Evolutionary conservation across 108 stramenopile genomes (phyloP), one percentile per base, ranked within the genome.

Genomic region (Aurantiochytrium sp.): DNA sequence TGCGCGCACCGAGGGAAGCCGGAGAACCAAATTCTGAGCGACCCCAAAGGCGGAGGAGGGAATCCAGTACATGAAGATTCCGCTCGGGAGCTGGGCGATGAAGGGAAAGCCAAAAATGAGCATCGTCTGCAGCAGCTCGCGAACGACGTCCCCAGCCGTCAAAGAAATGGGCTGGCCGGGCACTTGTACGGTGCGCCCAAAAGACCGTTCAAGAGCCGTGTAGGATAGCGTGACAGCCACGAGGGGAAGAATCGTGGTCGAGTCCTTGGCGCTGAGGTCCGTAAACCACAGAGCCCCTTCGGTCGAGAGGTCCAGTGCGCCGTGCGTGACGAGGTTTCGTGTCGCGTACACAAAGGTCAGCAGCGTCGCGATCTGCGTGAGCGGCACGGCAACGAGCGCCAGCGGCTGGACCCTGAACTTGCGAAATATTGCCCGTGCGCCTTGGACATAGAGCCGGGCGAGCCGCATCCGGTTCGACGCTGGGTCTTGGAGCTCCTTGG

Each of bases 11-110:
- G 59, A 65, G 24, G 59, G 59, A 30, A 65, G 59, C 27, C 2
- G 15, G 32, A 65, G 27, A 65, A 65, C 1, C 15, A 19, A 24
- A 19, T 34, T 65, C 24, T 65, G 59, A 12, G 22, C 15, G 59
- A 34, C 8, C 12, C 59, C 59, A 65, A 65, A 65, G 32, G 34
- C 27, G 22, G 59, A 65, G 10, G 59, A 81, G 6, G 73, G 73
- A n/a, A 81, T 81, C 73, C 73, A 81, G 73, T 81, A 81, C 39
- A 81, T 41, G 4, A 81, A 81, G 2, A 81, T 4, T 81, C 73
- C 73, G n/a, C 42, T 48, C 2, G 73, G 73, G 19, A 81, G 45
- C 32, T 81, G 73, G 6, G 73, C 39, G 12, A 81, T 81, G 32
- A 81, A 81, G 39, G 73, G 73, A 2, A 81, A 48, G 17, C 73